Base-by-base conservation (phyloP, 2,329 filamentous ascomycete genomes). In the Ophiostoma australiae region DNA sequence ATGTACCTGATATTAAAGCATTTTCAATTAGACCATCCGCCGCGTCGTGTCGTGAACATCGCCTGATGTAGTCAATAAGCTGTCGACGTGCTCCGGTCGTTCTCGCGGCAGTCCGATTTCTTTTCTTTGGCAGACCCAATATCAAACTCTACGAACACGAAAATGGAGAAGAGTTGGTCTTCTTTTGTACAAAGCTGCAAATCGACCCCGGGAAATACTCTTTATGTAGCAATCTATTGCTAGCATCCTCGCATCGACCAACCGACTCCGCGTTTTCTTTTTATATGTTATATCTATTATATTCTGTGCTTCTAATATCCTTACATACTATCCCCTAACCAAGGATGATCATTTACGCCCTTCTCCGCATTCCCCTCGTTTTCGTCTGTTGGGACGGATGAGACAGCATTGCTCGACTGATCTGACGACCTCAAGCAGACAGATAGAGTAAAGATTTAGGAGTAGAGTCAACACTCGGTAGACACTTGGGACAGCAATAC, bases 351-450 rank as follows among this genome's bases (percentile, higher is more conserved):
- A 4, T 58, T 58, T 58, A 58, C 52, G 23, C 52, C 31, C 23
- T 58, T 27, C 52, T 58, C 52, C 52, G 52, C 52, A 58, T 58
- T 58, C 23, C 52, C 52, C 52, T 58, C 52, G 52, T 58, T 58
- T 27, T 44, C 15, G 5, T 44, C 41, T 44, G 15, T 17, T 55
- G 48, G 15, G 20, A 55, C 20, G 11, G 48, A 6, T 44, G 13
- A 4, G 1, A 17, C 17, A 44, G 17, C 4, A 44, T 11, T 15
- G 15, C 15, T 20, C 13, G 44, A 48, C 15, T 55, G 13, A 31
- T 58, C 23, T 58, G 3, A 58, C 52, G n/a, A 58, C 10, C 11
- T 17, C 44, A n/a, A 48, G 44, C 7, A 20, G 17, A 17, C 41
- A 20, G n/a, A 48, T 41, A 7, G 11, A 41, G 11, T 41, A 13